These are phyloP conservation scores for Rossbeevera mucosa DNA, from an alignment of 768 basidiomycete species.

Conservation along the genomic window DNA sequence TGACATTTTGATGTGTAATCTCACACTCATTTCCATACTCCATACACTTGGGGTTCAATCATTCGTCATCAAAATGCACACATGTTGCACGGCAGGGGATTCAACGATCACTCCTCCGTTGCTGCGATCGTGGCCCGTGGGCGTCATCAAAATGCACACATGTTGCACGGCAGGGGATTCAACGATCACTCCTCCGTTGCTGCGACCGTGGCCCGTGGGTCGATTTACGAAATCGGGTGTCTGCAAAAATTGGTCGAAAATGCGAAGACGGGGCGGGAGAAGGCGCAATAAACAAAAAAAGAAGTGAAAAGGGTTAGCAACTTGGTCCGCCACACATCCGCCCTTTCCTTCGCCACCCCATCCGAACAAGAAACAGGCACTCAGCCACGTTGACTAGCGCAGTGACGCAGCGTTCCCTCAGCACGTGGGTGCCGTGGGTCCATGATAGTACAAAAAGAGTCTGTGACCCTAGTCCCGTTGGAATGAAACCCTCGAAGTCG, in stretches of 20 bases:
- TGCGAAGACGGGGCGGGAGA: background rate
- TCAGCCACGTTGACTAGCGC: slow-evolving; percentile 9
- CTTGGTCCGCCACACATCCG: background rate
- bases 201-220: background rate
- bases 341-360: background rate
- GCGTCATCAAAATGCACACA: background rate
- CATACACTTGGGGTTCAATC: no score
- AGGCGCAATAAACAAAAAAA: background rate
- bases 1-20: no score
- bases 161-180: slow-evolving; percentile 11
- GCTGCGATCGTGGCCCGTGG: background rate
- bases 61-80: background rate
- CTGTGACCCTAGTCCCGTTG: background rate
- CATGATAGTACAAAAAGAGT: slow-evolving; percentile 20
- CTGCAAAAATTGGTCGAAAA: background rate
- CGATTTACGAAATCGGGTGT: slow-evolving; percentile 6
- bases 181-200: background rate
- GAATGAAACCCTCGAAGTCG: slow-evolving; percentile 7
- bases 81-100: slow-evolving; percentile 12
- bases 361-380: slow-evolving; percentile 7
- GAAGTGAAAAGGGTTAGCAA: background rate
- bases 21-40: slow-evolving; percentile 3
- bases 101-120: background rate
- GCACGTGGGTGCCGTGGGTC: slow-evolving; percentile 5
- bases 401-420: slow-evolving; percentile 15